Evolutionary conservation across 1,284 basidiomycete species (phyloP), one percentile per base, ranked within the genome.

Genomic region (Melampsora americana): DNA sequence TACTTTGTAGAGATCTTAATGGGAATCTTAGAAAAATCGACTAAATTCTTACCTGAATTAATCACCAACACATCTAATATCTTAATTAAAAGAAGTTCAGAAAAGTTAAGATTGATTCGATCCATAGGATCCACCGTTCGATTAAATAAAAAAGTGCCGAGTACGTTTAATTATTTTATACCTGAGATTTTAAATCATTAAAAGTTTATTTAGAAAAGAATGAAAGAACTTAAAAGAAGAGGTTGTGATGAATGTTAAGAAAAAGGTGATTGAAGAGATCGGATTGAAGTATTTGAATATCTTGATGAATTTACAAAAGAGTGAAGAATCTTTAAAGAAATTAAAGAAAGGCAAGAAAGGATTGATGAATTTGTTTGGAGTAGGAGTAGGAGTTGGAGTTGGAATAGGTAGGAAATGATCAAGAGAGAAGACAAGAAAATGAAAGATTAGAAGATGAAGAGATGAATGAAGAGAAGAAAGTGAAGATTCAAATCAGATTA

Each of bases 81-180:
- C 73, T 84, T 98, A 28, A 88, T 88, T 6, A 87, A 88, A 67
- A 88, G 92, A 16, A 92, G 90, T 79, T 90, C 89, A 78, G 94
- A 96, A 79, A 89, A 91, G 2, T 87, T 99, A 59, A 87, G 91
- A 48, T 89, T 91, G 12, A 92, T 97, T 66, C 88, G 92, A 64
- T 91, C 92, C 0, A 91, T 96, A 79, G 92, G 92, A 0, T 90
- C 90, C 0, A 92, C 93, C 79, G 91, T 92, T 80, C 87, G 92
- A 69, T 90, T 90, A 0, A 90, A 78, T n/a, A 78, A 90, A 87
- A 79, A 77, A 50, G 65, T 85, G 79, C 88, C 90, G 0, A 87
- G 86, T 5, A 89, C 92, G 79, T 88, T 93, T 20, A 94, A 92
- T 81, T 89, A 91, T 81, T 98, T 95, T 80, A 87, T 97, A 1